Conservation (phyloP, 2,329 filamentous ascomycete species). For the Ophiosphaerella narmari region DNA sequence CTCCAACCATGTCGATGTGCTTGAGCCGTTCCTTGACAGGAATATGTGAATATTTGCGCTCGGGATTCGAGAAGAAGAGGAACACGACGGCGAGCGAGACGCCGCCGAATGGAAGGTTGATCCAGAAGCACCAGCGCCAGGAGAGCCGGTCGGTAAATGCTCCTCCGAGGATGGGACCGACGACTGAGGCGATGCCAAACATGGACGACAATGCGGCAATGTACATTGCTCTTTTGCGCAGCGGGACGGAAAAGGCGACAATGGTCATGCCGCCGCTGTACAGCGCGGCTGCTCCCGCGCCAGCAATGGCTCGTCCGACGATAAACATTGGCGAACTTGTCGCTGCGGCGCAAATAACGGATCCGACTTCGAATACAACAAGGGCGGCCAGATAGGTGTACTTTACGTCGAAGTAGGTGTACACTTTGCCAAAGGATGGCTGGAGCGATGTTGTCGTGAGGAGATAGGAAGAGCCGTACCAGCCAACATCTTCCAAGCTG, state of each 20-base stretch:
- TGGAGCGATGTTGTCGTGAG: conserved; percentile 50
- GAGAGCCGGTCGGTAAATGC: conserved; percentile 46
- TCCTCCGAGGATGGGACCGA: conserved; percentile 51
- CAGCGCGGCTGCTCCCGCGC: conserved; percentile 58
- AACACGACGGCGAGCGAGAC: conserved; percentile 34
- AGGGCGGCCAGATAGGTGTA: conserved; percentile 57
- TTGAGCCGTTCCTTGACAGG: conserved; percentile 40
- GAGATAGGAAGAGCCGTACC: conserved; percentile 53
- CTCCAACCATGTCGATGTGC: conserved; percentile 44
- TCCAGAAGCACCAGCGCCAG: conserved; percentile 50
- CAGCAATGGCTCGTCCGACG: conserved; percentile 59
- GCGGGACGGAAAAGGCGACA: conserved; percentile 47
- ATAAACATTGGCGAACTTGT: conserved; percentile 59
- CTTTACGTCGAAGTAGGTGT: conserved; percentile 62
- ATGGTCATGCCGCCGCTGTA: conserved; percentile 60
- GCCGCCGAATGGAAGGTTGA: conserved; percentile 52
- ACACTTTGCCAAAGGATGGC: conserved; percentile 60
- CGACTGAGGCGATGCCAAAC: conserved; percentile 47
- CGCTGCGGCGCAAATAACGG: conserved; percentile 58
- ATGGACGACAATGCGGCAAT: conserved; percentile 44
- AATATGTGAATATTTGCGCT: conserved; percentile 31
- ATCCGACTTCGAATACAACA: conserved; percentile 56
- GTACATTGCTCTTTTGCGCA: conserved; percentile 51
- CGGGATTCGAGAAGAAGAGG: conserved; percentile 32
- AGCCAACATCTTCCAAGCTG: conserved; percentile 48